These are phyloP conservation scores for Neopestalotiopsis sp. DNA, from an alignment of 2,329 filamentous ascomycete genomes.

Conservation along the genomic window DNA sequence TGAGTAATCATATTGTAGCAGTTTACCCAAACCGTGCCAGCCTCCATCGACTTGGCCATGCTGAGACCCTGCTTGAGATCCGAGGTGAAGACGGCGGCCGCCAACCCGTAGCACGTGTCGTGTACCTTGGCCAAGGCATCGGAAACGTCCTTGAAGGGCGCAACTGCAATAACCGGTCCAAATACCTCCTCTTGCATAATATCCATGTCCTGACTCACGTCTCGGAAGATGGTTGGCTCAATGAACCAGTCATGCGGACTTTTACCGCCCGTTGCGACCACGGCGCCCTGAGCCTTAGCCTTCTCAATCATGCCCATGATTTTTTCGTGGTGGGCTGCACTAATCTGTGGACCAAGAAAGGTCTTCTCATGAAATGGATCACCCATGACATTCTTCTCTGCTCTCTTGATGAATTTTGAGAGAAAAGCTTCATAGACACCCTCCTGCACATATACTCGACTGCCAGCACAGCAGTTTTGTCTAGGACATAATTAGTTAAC, in stretches of 20 bases:
- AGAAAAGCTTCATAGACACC: constrained; percentile 26
- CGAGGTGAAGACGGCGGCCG: background rate
- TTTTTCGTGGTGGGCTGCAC: background rate
- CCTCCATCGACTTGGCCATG: background rate
- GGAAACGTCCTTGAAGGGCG: constrained; percentile 70
- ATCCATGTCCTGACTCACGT: constrained; percentile 18
- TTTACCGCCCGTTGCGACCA: constrained; percentile 3
- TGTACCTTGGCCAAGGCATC: constrained; percentile 68
- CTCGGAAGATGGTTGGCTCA: constrained; percentile 23
- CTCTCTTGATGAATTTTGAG: constrained; percentile 28
- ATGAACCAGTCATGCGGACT: constrained; percentile 23
- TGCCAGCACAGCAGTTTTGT: constrained; percentile 25
- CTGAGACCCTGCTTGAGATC: background rate
- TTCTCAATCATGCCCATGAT: background rate
- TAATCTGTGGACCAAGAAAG: constrained; percentile 19
- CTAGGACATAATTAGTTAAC: background rate
- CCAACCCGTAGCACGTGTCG: constrained; percentile 43
- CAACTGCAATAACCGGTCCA: constrained; percentile 40
- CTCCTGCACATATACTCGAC: constrained; percentile 27
- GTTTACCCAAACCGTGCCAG: background rate
- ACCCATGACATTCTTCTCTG: constrained; percentile 25
- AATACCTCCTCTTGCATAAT: constrained; percentile 27
- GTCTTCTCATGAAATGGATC: constrained; percentile 26
- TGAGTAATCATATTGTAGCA: background rate
- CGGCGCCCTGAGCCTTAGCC: constrained; percentile 9